phyloP scores from a whole-genome alignment of 2,329 filamentous ascomycete species.

The Ceratocystis colombiana region DNA sequence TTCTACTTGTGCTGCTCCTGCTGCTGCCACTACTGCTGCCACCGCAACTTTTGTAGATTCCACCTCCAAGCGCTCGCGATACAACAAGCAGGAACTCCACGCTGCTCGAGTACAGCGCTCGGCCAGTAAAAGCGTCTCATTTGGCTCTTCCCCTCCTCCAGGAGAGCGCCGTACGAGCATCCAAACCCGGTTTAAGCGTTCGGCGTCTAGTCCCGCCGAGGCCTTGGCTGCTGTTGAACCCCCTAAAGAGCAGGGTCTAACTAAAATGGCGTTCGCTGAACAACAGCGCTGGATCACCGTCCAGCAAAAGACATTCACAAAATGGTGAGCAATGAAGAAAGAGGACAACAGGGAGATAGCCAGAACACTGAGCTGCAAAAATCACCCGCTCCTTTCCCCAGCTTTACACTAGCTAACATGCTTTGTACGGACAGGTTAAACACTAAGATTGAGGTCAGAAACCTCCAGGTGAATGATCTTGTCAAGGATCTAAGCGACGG shows the following conservation, averaged over 20 bases:
- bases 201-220: slow-evolving; percentile 35
- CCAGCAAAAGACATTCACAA: slow-evolving; percentile 98
- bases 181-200: slow-evolving; percentile 33
- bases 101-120: slow-evolving; percentile 41
- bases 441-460: slow-evolving; percentile 73
- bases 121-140: slow-evolving; percentile 32
- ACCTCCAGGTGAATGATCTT: slow-evolving; percentile 74
- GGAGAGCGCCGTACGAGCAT: slow-evolving; percentile 28
- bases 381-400: too few relatives aligned
- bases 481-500: slow-evolving; percentile 87
- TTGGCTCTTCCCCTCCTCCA: slow-evolving; percentile 28
- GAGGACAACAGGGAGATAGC: not conserved
- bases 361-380: not conserved
- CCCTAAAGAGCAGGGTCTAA: slow-evolving; percentile 41
- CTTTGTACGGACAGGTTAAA: slow-evolving; percentile 60
- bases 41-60: slow-evolving; percentile 27
- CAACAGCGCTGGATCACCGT: slow-evolving; percentile 64
- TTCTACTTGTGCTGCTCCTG: not conserved
- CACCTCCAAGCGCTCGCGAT: slow-evolving; percentile 30
- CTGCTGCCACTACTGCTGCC: not conserved
- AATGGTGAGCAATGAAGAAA: slow-evolving; percentile 50
- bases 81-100: slow-evolving; percentile 42
- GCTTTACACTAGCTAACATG: not conserved
- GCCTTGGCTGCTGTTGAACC: slow-evolving; percentile 40
- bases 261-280: slow-evolving; percentile 54